phyloP scores from a whole-genome alignment of 75 land plant genomes.

The Cupressus sempervirens region DNA sequence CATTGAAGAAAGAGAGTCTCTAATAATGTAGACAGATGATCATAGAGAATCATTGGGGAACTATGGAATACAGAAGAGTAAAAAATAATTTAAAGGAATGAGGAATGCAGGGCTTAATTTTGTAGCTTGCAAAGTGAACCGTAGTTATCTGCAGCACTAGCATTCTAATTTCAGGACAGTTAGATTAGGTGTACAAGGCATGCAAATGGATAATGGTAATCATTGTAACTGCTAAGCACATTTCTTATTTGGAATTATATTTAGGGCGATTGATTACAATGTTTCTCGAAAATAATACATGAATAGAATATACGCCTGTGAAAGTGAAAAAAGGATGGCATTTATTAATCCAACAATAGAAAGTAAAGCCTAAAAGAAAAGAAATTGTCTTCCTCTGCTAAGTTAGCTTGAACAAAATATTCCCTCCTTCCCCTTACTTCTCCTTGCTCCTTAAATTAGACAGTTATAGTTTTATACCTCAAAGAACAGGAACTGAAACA shows the following conservation, averaged over 20 bases:
- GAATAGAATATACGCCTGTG: not conserved
- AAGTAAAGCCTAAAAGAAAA: no score
- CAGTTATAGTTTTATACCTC: not conserved
- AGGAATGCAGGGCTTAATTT: not conserved
- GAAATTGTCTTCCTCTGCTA: no score
- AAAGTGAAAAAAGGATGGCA: not conserved
- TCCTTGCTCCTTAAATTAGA: not conserved
- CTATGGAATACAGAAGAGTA: not conserved
- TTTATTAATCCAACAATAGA: no score
- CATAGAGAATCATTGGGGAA: not conserved
- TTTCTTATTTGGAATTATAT: not conserved
- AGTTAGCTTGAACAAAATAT: not conserved
- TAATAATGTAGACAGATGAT: not conserved
- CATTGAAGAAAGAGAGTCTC: not conserved
- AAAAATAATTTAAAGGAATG: not conserved
- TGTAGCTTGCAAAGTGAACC: not conserved
- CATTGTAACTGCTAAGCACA: not conserved
- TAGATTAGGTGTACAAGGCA: not conserved
- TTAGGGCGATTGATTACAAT: not conserved
- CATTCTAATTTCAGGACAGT: conserved; percentile 5
- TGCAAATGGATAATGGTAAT: not conserved
- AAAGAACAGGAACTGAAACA: no score
- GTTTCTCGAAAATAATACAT: not conserved
- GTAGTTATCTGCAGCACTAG: not conserved
- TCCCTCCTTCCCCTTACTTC: not conserved